phyloP scores from a whole-genome alignment of 2,329 filamentous ascomycete species.

The Clonostachys byssicola region DNA sequence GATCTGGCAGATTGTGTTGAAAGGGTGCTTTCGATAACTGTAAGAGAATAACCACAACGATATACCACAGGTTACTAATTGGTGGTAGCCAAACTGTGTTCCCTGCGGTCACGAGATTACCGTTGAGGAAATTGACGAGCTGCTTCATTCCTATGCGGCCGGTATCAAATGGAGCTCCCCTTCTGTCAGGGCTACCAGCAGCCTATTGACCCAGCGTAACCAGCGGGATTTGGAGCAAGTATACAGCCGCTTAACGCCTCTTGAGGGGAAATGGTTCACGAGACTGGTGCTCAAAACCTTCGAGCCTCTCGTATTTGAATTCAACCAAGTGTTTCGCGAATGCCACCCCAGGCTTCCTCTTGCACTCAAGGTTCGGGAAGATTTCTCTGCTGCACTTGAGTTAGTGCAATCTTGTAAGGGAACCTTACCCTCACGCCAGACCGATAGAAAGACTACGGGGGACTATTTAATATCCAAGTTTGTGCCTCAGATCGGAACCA shows the following conservation, averaged over 20 bases:
- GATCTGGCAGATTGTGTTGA: conserved; percentile 74
- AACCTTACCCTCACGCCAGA: not conserved
- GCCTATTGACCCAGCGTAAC: not conserved
- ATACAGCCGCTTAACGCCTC: conserved; percentile 56
- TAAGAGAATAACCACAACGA: conserved; percentile 19
- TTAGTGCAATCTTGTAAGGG: conserved; percentile 36
- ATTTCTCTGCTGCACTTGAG: conserved; percentile 56
- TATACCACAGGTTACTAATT: conserved; percentile 8
- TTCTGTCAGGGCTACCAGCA: conserved; percentile 36
- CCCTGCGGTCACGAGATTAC: conserved; percentile 39
- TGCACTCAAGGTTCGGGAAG: conserved; percentile 65
- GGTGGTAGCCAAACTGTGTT: conserved; percentile 39
- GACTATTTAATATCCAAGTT: conserved; percentile 27
- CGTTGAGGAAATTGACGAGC: conserved; percentile 67
- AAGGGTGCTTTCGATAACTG: conserved; percentile 57
- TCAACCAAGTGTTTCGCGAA: conserved; percentile 45
- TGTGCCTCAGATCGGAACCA: conserved; percentile 50
- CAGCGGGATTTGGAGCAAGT: conserved; percentile 41
- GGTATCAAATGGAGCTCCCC: conserved; percentile 68
- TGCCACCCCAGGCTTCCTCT: conserved; percentile 69
- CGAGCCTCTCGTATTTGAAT: conserved; percentile 61
- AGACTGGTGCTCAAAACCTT: conserved; percentile 76
- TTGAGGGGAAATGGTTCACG: conserved; percentile 84
- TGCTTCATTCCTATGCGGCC: conserved; percentile 64
- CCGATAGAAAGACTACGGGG: conserved; percentile 4